phyloP scores from a whole-genome alignment of 106 monocot species.

The Allium fistulosum region DNA sequence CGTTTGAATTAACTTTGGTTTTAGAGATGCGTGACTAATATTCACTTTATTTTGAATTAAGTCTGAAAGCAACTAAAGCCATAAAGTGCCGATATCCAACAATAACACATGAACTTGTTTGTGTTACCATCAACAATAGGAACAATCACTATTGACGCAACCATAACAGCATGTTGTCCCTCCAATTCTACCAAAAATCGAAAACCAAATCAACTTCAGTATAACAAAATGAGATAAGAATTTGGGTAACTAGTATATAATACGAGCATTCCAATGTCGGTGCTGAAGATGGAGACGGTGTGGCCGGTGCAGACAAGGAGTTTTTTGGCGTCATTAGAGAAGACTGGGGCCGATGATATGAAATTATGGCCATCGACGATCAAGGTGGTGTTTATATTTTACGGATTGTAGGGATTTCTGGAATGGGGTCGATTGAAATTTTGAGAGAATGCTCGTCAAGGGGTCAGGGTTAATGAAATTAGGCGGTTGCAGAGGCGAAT shows the following conservation, averaged over 20 bases:
- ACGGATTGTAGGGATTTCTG: no score
- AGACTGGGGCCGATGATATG: slow-evolving; percentile 63
- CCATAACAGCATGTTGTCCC: slow-evolving; percentile 31
- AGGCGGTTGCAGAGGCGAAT: no score
- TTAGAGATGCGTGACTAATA: no score
- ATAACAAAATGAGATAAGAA: not conserved
- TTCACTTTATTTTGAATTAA: no score
- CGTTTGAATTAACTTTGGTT: no score
- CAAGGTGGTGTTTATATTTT: slow-evolving; percentile 22
- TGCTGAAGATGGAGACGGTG: slow-evolving; percentile 81
- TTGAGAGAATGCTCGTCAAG: no score
- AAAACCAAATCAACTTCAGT: not conserved
- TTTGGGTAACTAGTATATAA: not conserved
- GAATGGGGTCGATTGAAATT: no score
- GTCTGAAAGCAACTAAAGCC: not conserved
- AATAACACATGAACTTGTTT: slow-evolving; percentile 37
- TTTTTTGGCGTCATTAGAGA: slow-evolving; percentile 78
- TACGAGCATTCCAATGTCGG: slow-evolving; percentile 60
- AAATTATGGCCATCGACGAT: slow-evolving; percentile 66
- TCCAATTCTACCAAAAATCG: slow-evolving; percentile 37
- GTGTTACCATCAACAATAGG: slow-evolving; percentile 13
- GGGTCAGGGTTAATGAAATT: no score
- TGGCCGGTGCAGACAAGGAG: slow-evolving; percentile 75
- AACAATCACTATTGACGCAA: slow-evolving; percentile 50
- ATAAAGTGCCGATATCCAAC: slow-evolving; percentile 65